Percentiles rank a stretch among this genome's conserved stretches.
Conservation (phyloP, 2,329 filamentous ascomycete species). For the Karstenula rhodostoma region DNA sequence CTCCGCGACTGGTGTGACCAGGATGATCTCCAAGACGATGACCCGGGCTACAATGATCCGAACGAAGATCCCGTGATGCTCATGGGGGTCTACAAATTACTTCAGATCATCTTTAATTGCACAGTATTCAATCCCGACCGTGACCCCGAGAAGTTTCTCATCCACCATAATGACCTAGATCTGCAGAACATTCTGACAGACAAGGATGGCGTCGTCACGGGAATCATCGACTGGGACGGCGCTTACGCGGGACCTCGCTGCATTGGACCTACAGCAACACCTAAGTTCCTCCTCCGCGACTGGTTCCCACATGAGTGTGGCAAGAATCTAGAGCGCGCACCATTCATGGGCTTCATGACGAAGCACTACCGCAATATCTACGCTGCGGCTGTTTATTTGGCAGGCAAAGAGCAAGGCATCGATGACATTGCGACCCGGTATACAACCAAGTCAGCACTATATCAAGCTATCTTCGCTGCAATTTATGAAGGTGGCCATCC, state of each 20-base stretch:
- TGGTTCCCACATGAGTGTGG: neutral
- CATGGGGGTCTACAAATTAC: neutral
- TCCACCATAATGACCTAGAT: constrained; percentile 21
- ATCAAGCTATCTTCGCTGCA: constrained; percentile 1
- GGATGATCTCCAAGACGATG: constrained; percentile 38
- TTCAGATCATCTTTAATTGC: neutral
- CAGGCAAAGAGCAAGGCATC: neutral
- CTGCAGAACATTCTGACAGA: constrained; percentile 28
- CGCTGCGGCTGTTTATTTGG: neutral
- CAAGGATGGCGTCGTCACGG: constrained; percentile 16
- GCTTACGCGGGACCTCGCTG: neutral
- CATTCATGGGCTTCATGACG: neutral
- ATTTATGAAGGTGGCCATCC: neutral
- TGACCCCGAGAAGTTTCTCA: neutral
- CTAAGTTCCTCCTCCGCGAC: neutral
- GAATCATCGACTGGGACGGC: constrained; percentile 32
- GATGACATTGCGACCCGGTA: neutral
- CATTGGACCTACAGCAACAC: neutral
- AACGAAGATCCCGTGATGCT: constrained; percentile 27
- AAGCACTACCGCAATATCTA: neutral
- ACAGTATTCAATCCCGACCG: neutral
- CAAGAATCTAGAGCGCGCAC: neutral
- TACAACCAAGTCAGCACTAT: constrained; percentile 1
- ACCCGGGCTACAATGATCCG: constrained; percentile 44
- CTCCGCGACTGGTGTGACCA: too few relatives aligned